A percentile compares a stretch with the other conserved stretches of the same genome.
Conservation (phyloP, 2,329 filamentous ascomycete genomes). For the Huntiella moniliformis region DNA sequence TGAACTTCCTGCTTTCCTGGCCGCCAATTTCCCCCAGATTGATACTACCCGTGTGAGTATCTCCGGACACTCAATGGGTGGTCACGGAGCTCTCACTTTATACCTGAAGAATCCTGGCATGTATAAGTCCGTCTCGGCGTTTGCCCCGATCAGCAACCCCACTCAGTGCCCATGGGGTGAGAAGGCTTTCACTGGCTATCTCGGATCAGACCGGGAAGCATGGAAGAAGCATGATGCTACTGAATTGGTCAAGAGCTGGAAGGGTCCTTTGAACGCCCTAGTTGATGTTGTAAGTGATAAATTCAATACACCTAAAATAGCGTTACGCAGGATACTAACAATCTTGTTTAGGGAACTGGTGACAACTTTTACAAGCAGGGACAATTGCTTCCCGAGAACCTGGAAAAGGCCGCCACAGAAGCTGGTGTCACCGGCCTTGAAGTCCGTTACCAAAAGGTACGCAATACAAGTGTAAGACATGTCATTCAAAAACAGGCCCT, state of each 20-base stretch:
- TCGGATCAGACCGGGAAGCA: conserved; percentile 54
- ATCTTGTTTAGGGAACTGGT: conserved; percentile 48
- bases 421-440: conserved; percentile 54
- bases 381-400: conserved; percentile 86
- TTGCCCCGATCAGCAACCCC: conserved; percentile 81
- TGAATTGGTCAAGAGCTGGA: conserved; percentile 64
- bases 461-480: conserved; percentile 13
- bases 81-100: conserved; percentile 81
- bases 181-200: conserved; percentile 85
- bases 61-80: conserved; percentile 92
- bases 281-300: conserved; percentile 59
- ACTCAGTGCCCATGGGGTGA: conserved; percentile 76
- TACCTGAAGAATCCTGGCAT: conserved; percentile 80
- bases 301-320: background rate
- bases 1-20: conserved; percentile 68
- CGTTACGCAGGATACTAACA: background rate
- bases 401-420: conserved; percentile 60
- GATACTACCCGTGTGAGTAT: conserved; percentile 59
- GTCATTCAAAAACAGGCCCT: background rate
- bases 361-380: conserved; percentile 95
- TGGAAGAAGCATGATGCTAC: conserved; percentile 89
- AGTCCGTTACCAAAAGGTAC: conserved; percentile 62
- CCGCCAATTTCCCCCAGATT: conserved; percentile 48
- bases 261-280: conserved; percentile 51
- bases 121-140: conserved; percentile 79